Evolutionary conservation across 306 rosid species (phyloP), one percentile per base, ranked within the genome.

Genomic region (Pachyrhizus erosus): DNA sequence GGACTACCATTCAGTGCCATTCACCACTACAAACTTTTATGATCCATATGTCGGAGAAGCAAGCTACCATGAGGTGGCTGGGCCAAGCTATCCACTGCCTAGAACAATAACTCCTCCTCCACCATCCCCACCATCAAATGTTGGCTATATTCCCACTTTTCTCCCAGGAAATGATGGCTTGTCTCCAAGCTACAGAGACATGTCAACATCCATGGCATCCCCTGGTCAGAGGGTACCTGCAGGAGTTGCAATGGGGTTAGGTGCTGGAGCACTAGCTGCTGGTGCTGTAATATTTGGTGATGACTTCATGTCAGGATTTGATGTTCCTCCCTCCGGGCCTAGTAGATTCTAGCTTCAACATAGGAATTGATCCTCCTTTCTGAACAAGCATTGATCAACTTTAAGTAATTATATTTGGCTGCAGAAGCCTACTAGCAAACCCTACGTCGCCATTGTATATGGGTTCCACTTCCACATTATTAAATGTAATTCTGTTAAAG

Each of bases 271-370:
- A 62, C 87, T 92, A 70, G 98, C 94, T 23, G 97, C 97, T 2
- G 97, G 98, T 83, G 90, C 97, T 66, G 88, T 88, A 78, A 90
- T 94, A 76, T 94, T 90, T 54, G 98, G 98, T 11, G 97, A 92
- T 77, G 97, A 92, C 82, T 89, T 94, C 69, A 69, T 94, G 90
- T 87, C 94, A 9, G 97, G 97, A 62, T 87, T 90, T 79, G 86
- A 87, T 69, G 86, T 85, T 82, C 86, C 90, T 33, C 76, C 86
- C 90, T 33, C 76, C 84, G 0, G 87, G 88, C 58, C 78, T 85
- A 7, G 87, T 76, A 48, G 93, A 91, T 82, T 86, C 88, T 69
- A 78, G 82, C 52, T 29, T 87, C 52, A n/a, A 80, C 51, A 49
- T 81, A 55, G 65, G 82, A 77, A 74, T 70, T 2, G 91, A 91